Percentiles rank a stretch among this genome's conserved stretches.
Conservation (phyloP, 495 filamentous ascomycete genomes). For the Lasiosphaeriaceae sp. region DNA sequence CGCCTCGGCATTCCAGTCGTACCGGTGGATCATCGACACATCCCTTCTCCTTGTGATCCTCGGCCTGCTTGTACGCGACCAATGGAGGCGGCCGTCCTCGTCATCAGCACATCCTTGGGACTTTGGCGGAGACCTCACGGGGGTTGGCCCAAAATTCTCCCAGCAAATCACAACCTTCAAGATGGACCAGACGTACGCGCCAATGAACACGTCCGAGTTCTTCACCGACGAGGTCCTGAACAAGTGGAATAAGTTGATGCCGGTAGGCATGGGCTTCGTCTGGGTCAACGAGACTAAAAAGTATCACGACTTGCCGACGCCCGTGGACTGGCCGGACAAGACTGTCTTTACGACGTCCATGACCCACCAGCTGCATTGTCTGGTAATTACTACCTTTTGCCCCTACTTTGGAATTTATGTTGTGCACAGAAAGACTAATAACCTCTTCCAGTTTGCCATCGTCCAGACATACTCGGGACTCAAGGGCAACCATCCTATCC, state of each 20-base stretch:
- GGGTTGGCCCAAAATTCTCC: slow-evolving; percentile 31
- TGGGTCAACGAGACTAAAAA: slow-evolving; percentile 40
- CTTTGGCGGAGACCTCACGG: slow-evolving; percentile 39
- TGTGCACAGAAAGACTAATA: too few relatives aligned
- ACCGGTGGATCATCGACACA: slow-evolving; percentile 35
- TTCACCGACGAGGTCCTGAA: slow-evolving; percentile 39
- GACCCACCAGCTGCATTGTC: slow-evolving; percentile 45
- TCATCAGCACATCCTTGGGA: slow-evolving; percentile 23
- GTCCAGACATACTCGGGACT: slow-evolving; percentile 44
- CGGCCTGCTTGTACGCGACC: slow-evolving; percentile 29
- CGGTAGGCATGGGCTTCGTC: slow-evolving; percentile 46
- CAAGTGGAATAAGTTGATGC: slow-evolving; percentile 44
- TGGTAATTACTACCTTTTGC: slow-evolving; percentile 20
- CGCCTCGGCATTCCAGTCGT: slow-evolving; percentile 16
- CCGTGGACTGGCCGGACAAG: slow-evolving; percentile 45
- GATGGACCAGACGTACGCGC: slow-evolving; percentile 42
- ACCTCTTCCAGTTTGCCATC: slow-evolving; percentile 32
- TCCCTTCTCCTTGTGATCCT: slow-evolving; percentile 32
- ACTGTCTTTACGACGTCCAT: slow-evolving; percentile 46
- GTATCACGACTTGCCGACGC: slow-evolving; percentile 44
- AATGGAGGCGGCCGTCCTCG: slow-evolving; percentile 17
- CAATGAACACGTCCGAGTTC: slow-evolving; percentile 43
- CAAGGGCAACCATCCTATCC: slow-evolving; percentile 31
- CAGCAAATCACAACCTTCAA: slow-evolving; percentile 39
- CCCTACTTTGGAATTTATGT: too few relatives aligned